These are phyloP conservation scores for Auriculariales sp. DNA, from an alignment of 768 basidiomycete genomes.

Conservation along the genomic window DNA sequence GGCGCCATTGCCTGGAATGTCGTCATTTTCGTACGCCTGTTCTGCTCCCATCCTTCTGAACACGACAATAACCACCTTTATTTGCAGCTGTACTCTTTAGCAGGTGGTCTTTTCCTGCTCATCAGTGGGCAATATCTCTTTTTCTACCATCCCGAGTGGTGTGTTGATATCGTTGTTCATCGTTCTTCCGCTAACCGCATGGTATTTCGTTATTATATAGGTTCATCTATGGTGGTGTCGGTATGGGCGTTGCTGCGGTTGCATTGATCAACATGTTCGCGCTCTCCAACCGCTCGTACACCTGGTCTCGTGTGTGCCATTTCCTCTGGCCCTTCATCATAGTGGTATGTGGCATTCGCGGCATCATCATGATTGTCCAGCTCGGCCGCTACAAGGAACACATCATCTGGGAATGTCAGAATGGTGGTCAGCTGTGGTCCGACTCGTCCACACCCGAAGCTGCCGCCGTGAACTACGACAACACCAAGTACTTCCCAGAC, in stretches of 20 bases:
- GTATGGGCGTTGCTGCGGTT: constrained; percentile 33
- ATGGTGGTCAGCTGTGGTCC: constrained; percentile 41
- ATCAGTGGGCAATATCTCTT: constrained; percentile 46
- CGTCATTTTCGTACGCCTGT: constrained; percentile 37
- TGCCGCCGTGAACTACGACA: constrained; percentile 25
- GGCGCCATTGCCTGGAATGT: constrained; percentile 62
- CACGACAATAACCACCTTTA: constrained; percentile 2
- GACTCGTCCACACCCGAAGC: constrained; percentile 29
- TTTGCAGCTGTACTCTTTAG: constrained; percentile 46
- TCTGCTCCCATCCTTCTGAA: not conserved
- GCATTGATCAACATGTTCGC: constrained; percentile 43
- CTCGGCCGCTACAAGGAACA: constrained; percentile 57
- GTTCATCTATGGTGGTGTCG: constrained; percentile 59
- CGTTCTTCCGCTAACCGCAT: not conserved
- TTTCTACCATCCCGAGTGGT: constrained; percentile 59
- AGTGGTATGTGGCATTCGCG: constrained; percentile 46
- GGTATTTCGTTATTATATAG: constrained; percentile 17
- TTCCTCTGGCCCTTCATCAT: constrained; percentile 63
- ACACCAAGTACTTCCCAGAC: constrained; percentile 31
- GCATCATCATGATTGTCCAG: constrained; percentile 59
- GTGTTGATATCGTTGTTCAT: too few relatives aligned
- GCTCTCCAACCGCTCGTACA: constrained; percentile 54
- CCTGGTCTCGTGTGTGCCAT: constrained; percentile 47
- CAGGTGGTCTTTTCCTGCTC: constrained; percentile 49
- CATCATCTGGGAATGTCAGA: constrained; percentile 57